Evolutionary conservation across 257 asterid genomes (phyloP).

Genomic region (Apocynum venetum): DNA sequence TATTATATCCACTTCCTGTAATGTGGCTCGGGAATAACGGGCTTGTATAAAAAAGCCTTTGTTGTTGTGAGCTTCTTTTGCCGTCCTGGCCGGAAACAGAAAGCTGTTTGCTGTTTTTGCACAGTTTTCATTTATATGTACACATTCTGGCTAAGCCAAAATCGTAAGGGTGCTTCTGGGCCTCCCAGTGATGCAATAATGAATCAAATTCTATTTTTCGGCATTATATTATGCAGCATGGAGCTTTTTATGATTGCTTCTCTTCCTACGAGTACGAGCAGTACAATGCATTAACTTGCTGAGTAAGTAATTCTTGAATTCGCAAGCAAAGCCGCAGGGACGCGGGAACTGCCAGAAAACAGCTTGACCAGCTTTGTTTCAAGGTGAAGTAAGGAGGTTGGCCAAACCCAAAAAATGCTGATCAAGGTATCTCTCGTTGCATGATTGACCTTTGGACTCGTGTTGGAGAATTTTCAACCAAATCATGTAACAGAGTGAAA

Average conservation of each 20-base stretch:
- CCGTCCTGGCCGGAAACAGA: neutral
- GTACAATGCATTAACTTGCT: too few species aligned
- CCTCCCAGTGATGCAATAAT: neutral
- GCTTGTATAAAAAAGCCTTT: conserved; percentile 4
- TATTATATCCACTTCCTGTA: neutral
- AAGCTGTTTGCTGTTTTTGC: neutral
- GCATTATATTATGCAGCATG: neutral
- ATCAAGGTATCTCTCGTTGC: too few species aligned
- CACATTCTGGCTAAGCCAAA: neutral
- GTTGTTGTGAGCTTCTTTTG: neutral
- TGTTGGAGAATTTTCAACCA: too few species aligned
- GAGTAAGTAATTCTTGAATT: too few species aligned
- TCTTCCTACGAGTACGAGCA: neutral
- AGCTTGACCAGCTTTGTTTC: too few species aligned
- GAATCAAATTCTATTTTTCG: neutral
- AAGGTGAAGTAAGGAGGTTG: too few species aligned
- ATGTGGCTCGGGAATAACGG: neutral
- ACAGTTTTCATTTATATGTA: neutral
- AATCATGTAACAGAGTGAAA: too few species aligned
- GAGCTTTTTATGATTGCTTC: neutral
- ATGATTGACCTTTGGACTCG: too few species aligned
- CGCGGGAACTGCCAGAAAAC: too few species aligned
- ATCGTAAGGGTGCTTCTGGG: neutral
- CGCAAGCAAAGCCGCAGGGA: too few species aligned
- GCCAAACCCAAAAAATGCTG: too few species aligned